Evolutionary conservation across 495 filamentous ascomycete genomes (phyloP).

Genomic region (Usnea hakonensis): DNA sequence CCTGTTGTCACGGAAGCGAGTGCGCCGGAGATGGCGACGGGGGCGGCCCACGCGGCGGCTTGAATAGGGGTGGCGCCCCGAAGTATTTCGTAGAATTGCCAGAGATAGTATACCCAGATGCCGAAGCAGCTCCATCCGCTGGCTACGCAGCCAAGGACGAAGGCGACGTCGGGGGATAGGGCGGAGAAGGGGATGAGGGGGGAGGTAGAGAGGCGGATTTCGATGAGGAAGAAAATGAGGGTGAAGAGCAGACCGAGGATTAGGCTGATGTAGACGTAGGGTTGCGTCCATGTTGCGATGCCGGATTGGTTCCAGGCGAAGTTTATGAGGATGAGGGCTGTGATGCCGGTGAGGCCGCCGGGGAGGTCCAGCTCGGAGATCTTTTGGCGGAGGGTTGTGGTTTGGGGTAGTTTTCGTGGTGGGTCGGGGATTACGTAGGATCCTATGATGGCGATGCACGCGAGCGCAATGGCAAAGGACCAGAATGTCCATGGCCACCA

Average conservation of each 20-base stretch:
- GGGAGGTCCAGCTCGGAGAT: slow-evolving; percentile 20
- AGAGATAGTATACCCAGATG: slow-evolving; percentile 44
- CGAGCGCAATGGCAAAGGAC: slow-evolving; percentile 42
- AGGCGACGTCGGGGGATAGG: slow-evolving; percentile 33
- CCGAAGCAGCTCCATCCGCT: slow-evolving; percentile 44
- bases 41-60: slow-evolving; percentile 32
- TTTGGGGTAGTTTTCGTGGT: not conserved
- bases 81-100: slow-evolving; percentile 33
- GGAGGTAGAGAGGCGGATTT: slow-evolving; percentile 29
- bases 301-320: slow-evolving; percentile 47
- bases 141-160: slow-evolving; percentile 40
- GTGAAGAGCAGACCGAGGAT: slow-evolving; percentile 39
- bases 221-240: slow-evolving; percentile 35
- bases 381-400: not conserved
- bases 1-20: slow-evolving; percentile 39
- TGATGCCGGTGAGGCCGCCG: slow-evolving; percentile 24
- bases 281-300: slow-evolving; percentile 36
- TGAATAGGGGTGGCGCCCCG: slow-evolving; percentile 33
- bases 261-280: slow-evolving; percentile 41
- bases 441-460: slow-evolving; percentile 33
- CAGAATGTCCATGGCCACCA: slow-evolving; percentile 68
- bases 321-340: slow-evolving; percentile 39
- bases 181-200: slow-evolving; percentile 41
- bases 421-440: slow-evolving; percentile 25
- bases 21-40: slow-evolving; percentile 33